phyloP scores from a whole-genome alignment of 345 rosid genomes.

The Trapa incisa region DNA sequence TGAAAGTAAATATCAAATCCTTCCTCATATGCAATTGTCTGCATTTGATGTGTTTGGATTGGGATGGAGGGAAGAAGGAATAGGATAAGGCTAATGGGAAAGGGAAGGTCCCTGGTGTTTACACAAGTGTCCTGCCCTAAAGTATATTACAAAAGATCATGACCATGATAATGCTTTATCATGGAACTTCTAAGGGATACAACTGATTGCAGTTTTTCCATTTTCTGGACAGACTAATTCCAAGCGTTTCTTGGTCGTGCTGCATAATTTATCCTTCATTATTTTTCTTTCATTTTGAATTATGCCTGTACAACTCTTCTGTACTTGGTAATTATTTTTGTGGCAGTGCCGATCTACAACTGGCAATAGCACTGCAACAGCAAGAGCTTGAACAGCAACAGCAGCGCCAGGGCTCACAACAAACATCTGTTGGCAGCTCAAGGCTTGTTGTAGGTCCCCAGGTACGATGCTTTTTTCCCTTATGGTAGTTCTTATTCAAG shows the following conservation, averaged over 20 bases:
- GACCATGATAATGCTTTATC: neutral
- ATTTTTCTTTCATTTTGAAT: too few relatives aligned
- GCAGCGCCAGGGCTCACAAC: conserved; percentile 48
- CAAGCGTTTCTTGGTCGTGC: too few relatives aligned
- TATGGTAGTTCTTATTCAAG: too few relatives aligned
- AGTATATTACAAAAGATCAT: neutral
- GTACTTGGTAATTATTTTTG: conserved; percentile 1
- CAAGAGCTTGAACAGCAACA: conserved; percentile 84
- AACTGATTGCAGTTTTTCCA: neutral
- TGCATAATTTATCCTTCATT: neutral
- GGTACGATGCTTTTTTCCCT: conserved; percentile 25
- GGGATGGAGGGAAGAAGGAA: too few relatives aligned
- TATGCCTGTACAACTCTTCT: neutral
- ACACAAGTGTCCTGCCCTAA: too few relatives aligned
- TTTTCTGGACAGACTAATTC: too few relatives aligned
- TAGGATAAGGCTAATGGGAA: too few relatives aligned
- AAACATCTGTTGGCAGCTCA: conserved; percentile 39
- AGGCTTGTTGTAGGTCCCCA: conserved; percentile 75
- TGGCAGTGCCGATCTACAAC: conserved; percentile 85
- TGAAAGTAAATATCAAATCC: too few relatives aligned
- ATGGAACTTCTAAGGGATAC: neutral
- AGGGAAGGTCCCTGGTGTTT: too few relatives aligned
- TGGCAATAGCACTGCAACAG: conserved; percentile 95
- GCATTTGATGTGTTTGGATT: too few relatives aligned
- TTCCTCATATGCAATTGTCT: too few relatives aligned